phyloP scores from a whole-genome alignment of 768 basidiomycete genomes.

The Russula olivacea region DNA sequence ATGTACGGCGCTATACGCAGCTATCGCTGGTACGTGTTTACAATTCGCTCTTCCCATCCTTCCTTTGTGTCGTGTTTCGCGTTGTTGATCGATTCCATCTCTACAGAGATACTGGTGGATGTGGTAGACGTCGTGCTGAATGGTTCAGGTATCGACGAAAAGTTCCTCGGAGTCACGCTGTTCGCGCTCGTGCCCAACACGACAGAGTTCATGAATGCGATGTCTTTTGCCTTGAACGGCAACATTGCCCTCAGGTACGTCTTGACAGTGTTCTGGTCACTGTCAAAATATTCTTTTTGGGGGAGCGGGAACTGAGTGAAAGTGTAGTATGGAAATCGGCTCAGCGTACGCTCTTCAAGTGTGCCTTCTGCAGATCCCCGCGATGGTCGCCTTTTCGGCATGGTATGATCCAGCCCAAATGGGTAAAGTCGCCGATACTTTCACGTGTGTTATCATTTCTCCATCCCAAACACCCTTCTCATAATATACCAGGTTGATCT shows the following conservation, averaged over 20 bases:
- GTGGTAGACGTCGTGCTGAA: slow-evolving; percentile 91
- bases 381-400: slow-evolving; percentile 98
- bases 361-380: slow-evolving; percentile 93
- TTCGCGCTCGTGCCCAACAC: slow-evolving; percentile 98
- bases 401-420: slow-evolving; percentile 85
- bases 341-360: slow-evolving; percentile 99
- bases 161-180: slow-evolving; percentile 92
- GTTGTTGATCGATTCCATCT: neutral
- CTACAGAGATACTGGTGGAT: slow-evolving; percentile 82
- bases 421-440: slow-evolving; percentile 83
- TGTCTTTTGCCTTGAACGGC: slow-evolving; percentile 93
- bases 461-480: neutral
- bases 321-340: slow-evolving; percentile 92
- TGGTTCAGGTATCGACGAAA: slow-evolving; percentile 91
- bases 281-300: neutral
- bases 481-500: slow-evolving; percentile 63
- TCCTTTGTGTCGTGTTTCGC: neutral
- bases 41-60: neutral
- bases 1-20: slow-evolving; percentile 89
- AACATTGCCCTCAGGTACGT: slow-evolving; percentile 92
- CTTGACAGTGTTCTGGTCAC: neutral
- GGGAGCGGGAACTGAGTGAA: neutral
- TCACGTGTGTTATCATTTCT: slow-evolving; percentile 62
- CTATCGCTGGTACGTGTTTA: slow-evolving; percentile 78
- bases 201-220: slow-evolving; percentile 99